Evolutionary conservation across 177 flowering plant species (phyloP).

Genomic region (Tripterygium wilfordii): DNA sequence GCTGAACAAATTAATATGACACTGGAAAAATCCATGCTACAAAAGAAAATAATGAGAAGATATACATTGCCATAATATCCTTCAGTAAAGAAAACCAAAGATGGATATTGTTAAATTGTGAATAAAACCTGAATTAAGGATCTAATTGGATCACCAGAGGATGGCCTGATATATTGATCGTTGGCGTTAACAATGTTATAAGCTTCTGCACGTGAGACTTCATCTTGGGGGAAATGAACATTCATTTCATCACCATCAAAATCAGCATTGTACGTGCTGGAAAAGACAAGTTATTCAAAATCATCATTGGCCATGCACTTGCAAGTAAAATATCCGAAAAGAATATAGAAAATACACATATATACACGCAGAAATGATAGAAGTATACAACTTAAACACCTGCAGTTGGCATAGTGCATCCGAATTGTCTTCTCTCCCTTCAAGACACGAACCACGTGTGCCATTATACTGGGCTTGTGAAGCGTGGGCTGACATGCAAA

Average conservation of each 20-base stretch:
- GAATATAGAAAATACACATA: background rate
- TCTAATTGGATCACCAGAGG: conserved; percentile 85
- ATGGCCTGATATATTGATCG: conserved; percentile 89
- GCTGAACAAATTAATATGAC: no score
- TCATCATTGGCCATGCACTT: background rate
- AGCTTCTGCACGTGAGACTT: conserved; percentile 96
- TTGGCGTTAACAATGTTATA: conserved; percentile 91
- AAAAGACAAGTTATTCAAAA: conserved; percentile 6
- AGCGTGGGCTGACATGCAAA: conserved; percentile 78
- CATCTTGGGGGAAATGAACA: conserved; percentile 99
- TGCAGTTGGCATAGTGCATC: conserved; percentile 99
- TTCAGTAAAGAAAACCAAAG: no score
- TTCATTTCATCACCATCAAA: conserved; percentile 99
- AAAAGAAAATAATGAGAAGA: no score
- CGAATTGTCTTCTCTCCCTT: conserved; percentile 92
- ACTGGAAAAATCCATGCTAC: no score
- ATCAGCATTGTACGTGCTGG: conserved; percentile 96
- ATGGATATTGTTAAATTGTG: no score
- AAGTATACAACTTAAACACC: conserved; percentile 28
- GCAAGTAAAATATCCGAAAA: background rate
- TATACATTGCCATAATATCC: no score
- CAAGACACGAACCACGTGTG: conserved; percentile 88
- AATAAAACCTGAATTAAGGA: conserved; percentile 80
- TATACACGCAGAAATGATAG: background rate
- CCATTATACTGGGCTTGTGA: conserved; percentile 98